A percentile compares a stretch with the other conserved stretches of the same genome.
Evolutionary conservation across 179 eudicot genomes (phyloP).

Genomic region (Beta corolliflora): DNA sequence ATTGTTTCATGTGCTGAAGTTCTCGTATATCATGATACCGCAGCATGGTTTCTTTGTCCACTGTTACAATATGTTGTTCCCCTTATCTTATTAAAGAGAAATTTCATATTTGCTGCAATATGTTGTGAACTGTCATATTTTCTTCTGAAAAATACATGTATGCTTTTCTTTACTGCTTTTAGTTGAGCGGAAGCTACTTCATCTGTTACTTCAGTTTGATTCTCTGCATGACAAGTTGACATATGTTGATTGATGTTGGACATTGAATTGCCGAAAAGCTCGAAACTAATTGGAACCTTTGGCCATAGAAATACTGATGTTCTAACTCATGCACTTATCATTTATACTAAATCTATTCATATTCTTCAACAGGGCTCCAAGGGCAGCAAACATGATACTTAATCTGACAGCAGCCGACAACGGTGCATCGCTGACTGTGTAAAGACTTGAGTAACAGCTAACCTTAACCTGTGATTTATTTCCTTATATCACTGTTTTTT

Average conservation of each 20-base stretch:
- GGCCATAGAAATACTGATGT: too few relatives aligned
- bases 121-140: not conserved
- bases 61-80: not conserved
- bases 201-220: too few relatives aligned
- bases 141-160: not conserved
- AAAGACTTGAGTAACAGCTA: conserved; percentile 25
- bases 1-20: too few relatives aligned
- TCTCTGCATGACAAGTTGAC: not conserved
- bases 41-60: too few relatives aligned
- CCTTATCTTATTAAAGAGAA: too few relatives aligned
- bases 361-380: conserved; percentile 74
- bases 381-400: conserved; percentile 89
- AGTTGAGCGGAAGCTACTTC: not conserved
- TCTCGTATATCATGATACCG: too few relatives aligned
- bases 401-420: conserved; percentile 85
- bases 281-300: too few relatives aligned
- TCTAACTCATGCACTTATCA: not conserved
- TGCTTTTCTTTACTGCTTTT: not conserved
- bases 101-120: not conserved
- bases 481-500: not conserved
- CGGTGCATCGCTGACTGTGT: conserved; percentile 84
- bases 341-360: not conserved
- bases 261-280: not conserved
- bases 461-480: not conserved
- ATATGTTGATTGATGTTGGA: not conserved